Evolutionary conservation across 2,329 filamentous ascomycete species (phyloP), one percentile per base, ranked within the genome.

Genomic region (Penicillium sp.): DNA sequence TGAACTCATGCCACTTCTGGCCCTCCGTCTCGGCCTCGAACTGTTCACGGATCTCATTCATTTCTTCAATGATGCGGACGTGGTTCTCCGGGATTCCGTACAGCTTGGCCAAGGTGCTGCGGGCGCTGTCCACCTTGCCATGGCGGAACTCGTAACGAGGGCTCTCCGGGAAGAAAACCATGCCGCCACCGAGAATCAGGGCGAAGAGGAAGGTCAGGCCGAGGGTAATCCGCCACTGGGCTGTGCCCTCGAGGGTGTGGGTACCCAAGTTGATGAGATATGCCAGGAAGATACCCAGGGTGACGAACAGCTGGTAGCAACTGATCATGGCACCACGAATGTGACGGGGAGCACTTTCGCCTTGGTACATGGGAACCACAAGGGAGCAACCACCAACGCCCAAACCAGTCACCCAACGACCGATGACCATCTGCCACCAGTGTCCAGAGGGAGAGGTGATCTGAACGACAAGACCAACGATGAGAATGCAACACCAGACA

Each of bases 161-260:
- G 6, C 75, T 79, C 57, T 85, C 82, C 1, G 78, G 78, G 57
- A 85, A 77, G 64, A 81, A 77, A 18, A 76, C 60, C 60, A 85
- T 83, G n/a, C 81, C 81, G 33, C 72, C 63, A 16, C 77, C 77
- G 61, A 85, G 81, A 42, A 83, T 71, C 8, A 77, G 64, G 8
- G 82, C 78, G 69, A 79, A 85, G 53, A 83, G 72, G 65, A 82
- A 84, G 31, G 79, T 81, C 26, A 85, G 68, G 2, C 81, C 82
- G 64, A 84, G 80, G 2, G 76, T 74, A 44, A 79, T 76, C 4
- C 76, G 67, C 76, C 77, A 79, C 8, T 76, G 76, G n/a, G 61
- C 72, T 74, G 65, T 84, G 29, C 61, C 65, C 0, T 65, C 42
- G 8, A 73, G 56, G 28, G 41, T 57, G 47, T 75, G 65, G 15